Conservation (phyloP, 2,329 filamentous ascomycete species). For the Aspergillus ochraceoroseus region DNA sequence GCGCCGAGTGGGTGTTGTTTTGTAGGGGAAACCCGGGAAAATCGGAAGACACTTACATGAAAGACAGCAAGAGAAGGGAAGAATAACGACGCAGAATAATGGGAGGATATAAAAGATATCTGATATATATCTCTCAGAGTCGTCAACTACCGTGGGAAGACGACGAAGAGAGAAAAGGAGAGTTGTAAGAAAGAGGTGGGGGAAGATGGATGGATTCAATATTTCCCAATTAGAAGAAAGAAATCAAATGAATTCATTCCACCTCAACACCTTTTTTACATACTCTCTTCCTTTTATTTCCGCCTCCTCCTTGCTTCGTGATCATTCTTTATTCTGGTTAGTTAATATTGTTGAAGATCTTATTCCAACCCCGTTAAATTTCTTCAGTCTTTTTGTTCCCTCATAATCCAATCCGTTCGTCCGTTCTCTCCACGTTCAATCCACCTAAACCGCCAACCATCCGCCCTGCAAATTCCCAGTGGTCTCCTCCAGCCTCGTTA, state of each 20-base stretch:
- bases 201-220: not conserved
- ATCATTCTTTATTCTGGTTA: too few species aligned
- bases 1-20: constrained; percentile 7
- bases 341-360: too few species aligned
- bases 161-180: constrained; percentile 6
- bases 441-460: constrained; percentile 9
- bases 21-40: constrained; percentile 6
- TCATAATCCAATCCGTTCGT: constrained; percentile 9
- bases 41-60: constrained; percentile 8
- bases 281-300: too few species aligned
- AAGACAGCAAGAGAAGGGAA: constrained; percentile 7
- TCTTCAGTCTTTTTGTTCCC: not conserved
- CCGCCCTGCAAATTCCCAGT: constrained; percentile 11
- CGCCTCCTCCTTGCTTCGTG: too few species aligned
- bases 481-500: constrained; percentile 14
- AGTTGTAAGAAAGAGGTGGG: constrained; percentile 1
- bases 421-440: constrained; percentile 12
- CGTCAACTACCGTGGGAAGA: constrained; percentile 1
- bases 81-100: constrained; percentile 6
- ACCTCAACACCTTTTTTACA: too few species aligned
- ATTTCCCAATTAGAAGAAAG: too few species aligned
- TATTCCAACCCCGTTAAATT: not conserved
- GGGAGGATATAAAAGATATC: constrained; percentile 9
- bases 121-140: too few species aligned
- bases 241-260: not conserved